These are phyloP conservation scores for Cicer judaicum DNA, from an alignment of 306 rosid species.

Conservation along the genomic window DNA sequence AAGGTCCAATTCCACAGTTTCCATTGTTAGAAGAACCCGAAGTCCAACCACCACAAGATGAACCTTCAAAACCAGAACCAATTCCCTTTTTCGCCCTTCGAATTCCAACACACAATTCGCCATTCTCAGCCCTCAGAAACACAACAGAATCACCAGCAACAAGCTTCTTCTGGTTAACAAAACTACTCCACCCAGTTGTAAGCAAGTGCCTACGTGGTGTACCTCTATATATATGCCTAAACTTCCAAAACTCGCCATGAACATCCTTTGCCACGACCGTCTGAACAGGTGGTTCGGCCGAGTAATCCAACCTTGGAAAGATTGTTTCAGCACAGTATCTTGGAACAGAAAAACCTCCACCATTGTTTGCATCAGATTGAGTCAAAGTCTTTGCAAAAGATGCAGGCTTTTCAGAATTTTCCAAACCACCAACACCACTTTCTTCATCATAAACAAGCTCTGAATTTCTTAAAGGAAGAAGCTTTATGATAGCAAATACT, in stretches of 20 bases:
- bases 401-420: conserved; percentile 72
- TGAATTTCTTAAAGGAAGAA: conserved; percentile 56
- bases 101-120: conserved; percentile 84
- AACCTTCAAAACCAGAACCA: conserved; percentile 52
- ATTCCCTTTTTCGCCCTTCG: conserved; percentile 79
- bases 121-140: conserved; percentile 79
- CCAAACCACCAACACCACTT: conserved; percentile 44
- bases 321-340: conserved; percentile 96
- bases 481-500: conserved; percentile 62
- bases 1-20: conserved; percentile 46
- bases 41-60: conserved; percentile 65
- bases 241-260: conserved; percentile 91
- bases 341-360: conserved; percentile 95
- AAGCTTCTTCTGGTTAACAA: conserved; percentile 93
- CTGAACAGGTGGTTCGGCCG: conserved; percentile 97
- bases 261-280: conserved; percentile 89
- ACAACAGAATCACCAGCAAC: conserved; percentile 97
- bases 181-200: conserved; percentile 95
- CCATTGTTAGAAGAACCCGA: conserved; percentile 49
- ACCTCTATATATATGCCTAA: conserved; percentile 90
- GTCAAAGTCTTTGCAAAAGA: conserved; percentile 93
- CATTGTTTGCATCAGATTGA: conserved; percentile 95
- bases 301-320: conserved; percentile 84
- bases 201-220: conserved; percentile 91
- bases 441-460: conserved; percentile 54